phyloP scores from a whole-genome alignment of 1,284 basidiomycete genomes.

The Heterobasidion irregulare region DNA sequence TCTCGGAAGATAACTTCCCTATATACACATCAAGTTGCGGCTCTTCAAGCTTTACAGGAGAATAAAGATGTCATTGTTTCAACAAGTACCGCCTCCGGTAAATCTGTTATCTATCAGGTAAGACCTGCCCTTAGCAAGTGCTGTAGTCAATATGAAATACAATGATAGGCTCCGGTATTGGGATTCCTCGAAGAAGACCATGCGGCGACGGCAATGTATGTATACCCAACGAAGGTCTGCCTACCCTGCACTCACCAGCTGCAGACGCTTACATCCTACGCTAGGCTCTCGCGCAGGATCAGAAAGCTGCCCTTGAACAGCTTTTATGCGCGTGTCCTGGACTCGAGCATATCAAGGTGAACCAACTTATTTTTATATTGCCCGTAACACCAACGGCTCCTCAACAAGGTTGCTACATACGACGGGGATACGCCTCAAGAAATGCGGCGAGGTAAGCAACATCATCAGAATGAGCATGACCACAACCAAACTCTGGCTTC shows the following conservation, averaged over 20 bases:
- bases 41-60: conserved; percentile 59
- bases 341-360: conserved; percentile 53
- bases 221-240: conserved; percentile 82
- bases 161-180: conserved; percentile 63
- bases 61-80: conserved; percentile 80
- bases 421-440: conserved; percentile 85
- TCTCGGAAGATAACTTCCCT: conserved; percentile 60
- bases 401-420: conserved; percentile 61
- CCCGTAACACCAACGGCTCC: background rate
- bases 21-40: conserved; percentile 75
- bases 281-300: conserved; percentile 86
- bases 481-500: background rate
- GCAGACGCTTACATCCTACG: background rate
- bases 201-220: conserved; percentile 68
- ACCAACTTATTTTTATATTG: conserved; percentile 2
- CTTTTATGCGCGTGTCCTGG: conserved; percentile 56
- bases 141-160: conserved; percentile 1
- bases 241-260: background rate
- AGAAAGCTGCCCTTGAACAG: conserved; percentile 61
- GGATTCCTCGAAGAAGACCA: conserved; percentile 58
- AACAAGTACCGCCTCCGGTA: conserved; percentile 87
- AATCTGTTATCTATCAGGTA: conserved; percentile 86
- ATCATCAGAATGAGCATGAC: background rate
- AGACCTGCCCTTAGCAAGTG: background rate
- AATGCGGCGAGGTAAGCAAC: conserved; percentile 38